A percentile compares a stretch with the other conserved stretches of the same genome.
Conservation (phyloP, 805 yeast species). For the Teunomyces tritomae region DNA sequence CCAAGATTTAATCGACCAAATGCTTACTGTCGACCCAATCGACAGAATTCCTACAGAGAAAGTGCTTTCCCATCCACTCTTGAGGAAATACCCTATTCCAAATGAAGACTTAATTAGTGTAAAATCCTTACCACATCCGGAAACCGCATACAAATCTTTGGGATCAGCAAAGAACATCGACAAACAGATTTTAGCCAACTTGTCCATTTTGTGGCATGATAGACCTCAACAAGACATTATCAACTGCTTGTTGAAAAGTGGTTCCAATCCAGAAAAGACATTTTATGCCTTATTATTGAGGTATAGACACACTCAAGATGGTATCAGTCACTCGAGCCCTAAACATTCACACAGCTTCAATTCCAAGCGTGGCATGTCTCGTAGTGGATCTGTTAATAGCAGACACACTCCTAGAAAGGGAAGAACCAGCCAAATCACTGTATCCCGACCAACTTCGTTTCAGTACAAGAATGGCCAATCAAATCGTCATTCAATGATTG, state of each 20-base stretch:
- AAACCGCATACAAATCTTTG: slow-evolving; percentile 50
- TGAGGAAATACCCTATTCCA: slow-evolving; percentile 49
- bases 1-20: slow-evolving; percentile 58
- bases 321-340: slow-evolving; percentile 8
- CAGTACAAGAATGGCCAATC: slow-evolving; percentile 31
- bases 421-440: slow-evolving; percentile 32
- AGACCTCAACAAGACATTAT: slow-evolving; percentile 42
- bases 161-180: slow-evolving; percentile 49
- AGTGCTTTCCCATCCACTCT: slow-evolving; percentile 58
- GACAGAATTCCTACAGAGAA: slow-evolving; percentile 67
- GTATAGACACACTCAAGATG: slow-evolving; percentile 41
- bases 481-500: slow-evolving; percentile 15
- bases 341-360: slow-evolving; percentile 14
- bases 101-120: slow-evolving; percentile 45
- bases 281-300: slow-evolving; percentile 45
- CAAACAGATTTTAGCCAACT: slow-evolving; percentile 50
- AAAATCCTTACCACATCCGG: slow-evolving; percentile 52
- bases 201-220: slow-evolving; percentile 59
- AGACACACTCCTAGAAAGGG: slow-evolving; percentile 23
- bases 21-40: slow-evolving; percentile 69
- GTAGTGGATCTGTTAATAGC: slow-evolving; percentile 18
- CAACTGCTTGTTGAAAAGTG: slow-evolving; percentile 33
- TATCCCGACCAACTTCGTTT: slow-evolving; percentile 42
- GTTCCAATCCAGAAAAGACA: slow-evolving; percentile 45
- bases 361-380: slow-evolving; percentile 12